These are phyloP conservation scores for Emydomyces testavorans DNA, from an alignment of 2,329 filamentous ascomycete genomes.

Conservation along the genomic window DNA sequence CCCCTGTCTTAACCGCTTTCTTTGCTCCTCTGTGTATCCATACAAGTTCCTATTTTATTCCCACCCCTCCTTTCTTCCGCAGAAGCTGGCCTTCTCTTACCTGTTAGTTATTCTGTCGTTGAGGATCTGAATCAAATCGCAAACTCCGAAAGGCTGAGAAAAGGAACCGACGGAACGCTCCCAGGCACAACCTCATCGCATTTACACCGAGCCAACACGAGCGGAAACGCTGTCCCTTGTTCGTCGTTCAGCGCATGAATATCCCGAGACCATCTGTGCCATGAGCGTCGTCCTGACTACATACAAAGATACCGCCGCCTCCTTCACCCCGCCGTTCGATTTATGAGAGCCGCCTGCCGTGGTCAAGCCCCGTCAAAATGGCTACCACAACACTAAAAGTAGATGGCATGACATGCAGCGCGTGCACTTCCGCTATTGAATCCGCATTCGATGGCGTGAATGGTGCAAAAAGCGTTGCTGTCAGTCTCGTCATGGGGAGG, in stretches of 20 bases:
- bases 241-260: neutral
- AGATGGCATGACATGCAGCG: constrained; percentile 77
- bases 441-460: constrained; percentile 71
- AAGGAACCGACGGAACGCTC: neutral
- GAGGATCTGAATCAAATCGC: neutral
- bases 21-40: neutral
- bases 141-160: too few relatives aligned
- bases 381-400: constrained; percentile 85
- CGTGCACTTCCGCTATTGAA: constrained; percentile 93
- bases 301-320: neutral
- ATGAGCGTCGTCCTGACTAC: neutral
- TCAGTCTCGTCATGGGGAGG: constrained; percentile 88
- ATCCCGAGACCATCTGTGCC: neutral
- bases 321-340: neutral
- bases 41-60: neutral
- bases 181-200: neutral
- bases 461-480: constrained; percentile 74
- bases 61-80: neutral
- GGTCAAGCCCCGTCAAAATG: constrained; percentile 36
- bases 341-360: neutral
- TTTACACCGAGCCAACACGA: too few relatives aligned
- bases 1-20: neutral
- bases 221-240: neutral
- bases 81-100: constrained; percentile 12
- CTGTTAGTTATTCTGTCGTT: neutral